Evolutionary conservation across 179 eudicot genomes (phyloP).

Genomic region (Gypsophila paniculata): DNA sequence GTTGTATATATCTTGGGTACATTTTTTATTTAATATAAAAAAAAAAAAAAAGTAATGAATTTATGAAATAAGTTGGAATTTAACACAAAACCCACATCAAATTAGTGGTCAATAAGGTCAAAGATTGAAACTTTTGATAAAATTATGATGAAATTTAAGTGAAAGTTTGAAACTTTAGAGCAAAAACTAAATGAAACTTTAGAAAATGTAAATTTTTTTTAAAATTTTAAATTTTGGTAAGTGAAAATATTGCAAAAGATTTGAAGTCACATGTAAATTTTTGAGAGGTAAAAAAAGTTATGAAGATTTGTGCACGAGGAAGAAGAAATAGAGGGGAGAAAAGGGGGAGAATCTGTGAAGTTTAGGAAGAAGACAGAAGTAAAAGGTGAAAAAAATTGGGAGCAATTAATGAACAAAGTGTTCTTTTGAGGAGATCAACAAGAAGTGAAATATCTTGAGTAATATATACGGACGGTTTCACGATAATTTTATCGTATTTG

Average conservation of each 20-base stretch:
- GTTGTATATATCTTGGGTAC: slow-evolving; percentile 15
- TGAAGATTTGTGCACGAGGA: slow-evolving; percentile 19
- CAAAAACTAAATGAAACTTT: too few relatives aligned
- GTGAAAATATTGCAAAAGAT: too few relatives aligned
- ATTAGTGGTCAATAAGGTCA: background rate
- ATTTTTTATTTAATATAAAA: background rate
- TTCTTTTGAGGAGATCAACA: too few relatives aligned
- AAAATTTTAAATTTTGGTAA: too few relatives aligned
- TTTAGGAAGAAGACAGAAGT: slow-evolving; percentile 10
- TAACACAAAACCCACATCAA: background rate
- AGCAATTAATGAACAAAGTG: slow-evolving; percentile 1
- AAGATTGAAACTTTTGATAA: background rate
- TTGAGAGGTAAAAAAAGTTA: background rate
- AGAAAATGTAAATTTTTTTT: too few relatives aligned
- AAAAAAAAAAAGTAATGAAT: background rate
- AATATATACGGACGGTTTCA: too few relatives aligned
- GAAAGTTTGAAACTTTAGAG: background rate
- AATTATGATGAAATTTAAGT: too few relatives aligned
- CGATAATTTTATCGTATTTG: too few relatives aligned
- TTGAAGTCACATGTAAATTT: background rate
- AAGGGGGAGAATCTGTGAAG: slow-evolving; percentile 11
- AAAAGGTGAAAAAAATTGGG: background rate
- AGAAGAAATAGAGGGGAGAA: background rate
- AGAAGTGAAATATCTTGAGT: too few relatives aligned
- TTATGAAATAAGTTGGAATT: background rate